Evolutionary conservation across 192 early-diverging fungal genomes (phyloP), one percentile per base, ranked within the genome.

Genomic region (Obelidium mucronatum): DNA sequence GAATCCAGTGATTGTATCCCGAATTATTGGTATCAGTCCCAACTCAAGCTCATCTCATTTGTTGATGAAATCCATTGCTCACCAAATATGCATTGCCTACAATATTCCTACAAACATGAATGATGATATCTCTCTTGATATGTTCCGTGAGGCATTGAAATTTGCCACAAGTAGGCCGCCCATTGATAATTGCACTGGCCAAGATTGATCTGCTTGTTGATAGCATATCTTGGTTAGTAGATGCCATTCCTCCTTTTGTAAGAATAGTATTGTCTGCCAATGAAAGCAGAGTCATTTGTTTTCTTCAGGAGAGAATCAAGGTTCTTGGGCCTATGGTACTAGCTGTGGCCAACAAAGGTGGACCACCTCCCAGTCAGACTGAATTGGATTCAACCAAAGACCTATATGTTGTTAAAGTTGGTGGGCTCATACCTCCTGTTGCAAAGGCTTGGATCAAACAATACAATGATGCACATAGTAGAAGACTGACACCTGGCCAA

Each of bases 71-170:
- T 76, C 74, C 11, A 64, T 76, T 11, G 55, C 74, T 3, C 44
- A 67, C 24, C 74, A 76, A 67, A 76, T 76, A 35, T 67, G 64
- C 36, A 22, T 40, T 11, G 74, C 74, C 2, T 76, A 67, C 53
- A 67, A 40, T 34, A 36, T 76, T n/a, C 11, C 51, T 15, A 26
- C 52, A 8, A 51, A 67, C 31, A 39, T 36, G 24, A 13, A 56
- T 2, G 65, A 51, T 22, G 63, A 67, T 2, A 40, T 76, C 36
- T 66, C 48, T 17, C 13, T 76, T n/a, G 74, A 67, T 2, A 52
- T 76, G 35, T 76, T 76, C 55, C 48, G 63, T 19, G 74, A 66
- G 36, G 39, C 36, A 4, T 24, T 66, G 31, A 44, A 67, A 2
- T 36, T 76, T 44, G 74, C 74, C 24, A 52, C 62, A 24, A 30